A percentile compares a stretch with the other conserved stretches of the same genome.
phyloP scores from a whole-genome alignment of 352 stramenopile species.

The Pythium aphanidermatum region DNA sequence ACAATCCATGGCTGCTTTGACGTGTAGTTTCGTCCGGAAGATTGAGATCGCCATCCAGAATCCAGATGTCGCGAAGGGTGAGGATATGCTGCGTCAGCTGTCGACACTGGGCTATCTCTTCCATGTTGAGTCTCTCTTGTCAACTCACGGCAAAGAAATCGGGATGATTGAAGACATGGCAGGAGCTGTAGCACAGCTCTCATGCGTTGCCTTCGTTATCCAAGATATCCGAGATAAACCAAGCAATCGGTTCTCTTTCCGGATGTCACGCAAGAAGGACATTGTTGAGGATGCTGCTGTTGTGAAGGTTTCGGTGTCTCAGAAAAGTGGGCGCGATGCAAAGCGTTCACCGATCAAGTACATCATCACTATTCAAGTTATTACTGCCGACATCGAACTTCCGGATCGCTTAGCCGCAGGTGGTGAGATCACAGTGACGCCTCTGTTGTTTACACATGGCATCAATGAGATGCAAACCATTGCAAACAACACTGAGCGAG shows the following conservation, averaged over 20 bases:
- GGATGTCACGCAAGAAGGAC: slow-evolving; percentile 76
- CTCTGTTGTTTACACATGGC: slow-evolving; percentile 84
- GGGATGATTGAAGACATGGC: slow-evolving; percentile 94
- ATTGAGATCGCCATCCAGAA: slow-evolving; percentile 81
- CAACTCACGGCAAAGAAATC: slow-evolving; percentile 94
- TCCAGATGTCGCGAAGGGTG: slow-evolving; percentile 58
- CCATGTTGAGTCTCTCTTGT: slow-evolving; percentile 92
- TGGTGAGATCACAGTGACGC: slow-evolving; percentile 79
- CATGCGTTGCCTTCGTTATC: slow-evolving; percentile 80
- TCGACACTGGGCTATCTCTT: slow-evolving; percentile 84
- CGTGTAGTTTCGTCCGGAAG: slow-evolving; percentile 80
- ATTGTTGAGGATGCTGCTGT: slow-evolving; percentile 64
- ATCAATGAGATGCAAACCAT: slow-evolving; percentile 96
- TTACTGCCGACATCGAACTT: slow-evolving; percentile 68
- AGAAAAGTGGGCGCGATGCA: slow-evolving; percentile 38
- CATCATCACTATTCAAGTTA: slow-evolving; percentile 76
- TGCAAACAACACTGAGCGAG: slow-evolving; percentile 86
- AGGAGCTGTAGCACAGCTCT: slow-evolving; percentile 73
- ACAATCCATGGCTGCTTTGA: slow-evolving; percentile 66
- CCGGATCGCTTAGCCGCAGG: slow-evolving; percentile 58
- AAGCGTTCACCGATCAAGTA: slow-evolving; percentile 75
- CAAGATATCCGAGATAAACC: slow-evolving; percentile 84
- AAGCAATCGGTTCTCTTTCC: slow-evolving; percentile 82
- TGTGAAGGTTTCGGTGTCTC: slow-evolving; percentile 70
- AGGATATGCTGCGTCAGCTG: slow-evolving; percentile 78